Evolutionary conservation across 2,329 filamentous ascomycete species (phyloP), one percentile per base, ranked within the genome.

Genomic region (Xylaria sp.): DNA sequence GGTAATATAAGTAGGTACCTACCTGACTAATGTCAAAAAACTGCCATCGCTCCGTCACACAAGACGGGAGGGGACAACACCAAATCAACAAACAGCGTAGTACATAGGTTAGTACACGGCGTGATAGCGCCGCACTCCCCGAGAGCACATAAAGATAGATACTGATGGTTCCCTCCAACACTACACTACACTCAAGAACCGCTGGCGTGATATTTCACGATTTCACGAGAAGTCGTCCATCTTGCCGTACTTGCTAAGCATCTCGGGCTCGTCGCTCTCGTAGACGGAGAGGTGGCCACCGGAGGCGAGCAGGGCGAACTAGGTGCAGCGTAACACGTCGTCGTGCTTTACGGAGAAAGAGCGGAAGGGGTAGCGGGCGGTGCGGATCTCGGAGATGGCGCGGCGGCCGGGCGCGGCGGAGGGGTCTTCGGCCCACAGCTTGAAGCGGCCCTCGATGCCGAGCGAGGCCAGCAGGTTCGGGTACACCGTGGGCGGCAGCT

Each of bases 361-460:
- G 39, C 92, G 89, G 75, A 93, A 95, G 7, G 90, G 89, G 13
- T 89, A 87, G 39, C 83, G 89, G 78, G 81, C 85, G 81, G 83
- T 87, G 61, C 86, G 82, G 43, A 84, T 85, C 73, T 89, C 87
- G 59, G 86, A 88, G 15, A 86, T 84, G 2, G 85, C 83, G 52
- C 83, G 85, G 36, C 92, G 89, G 41, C 94, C 93, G 0, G 91
- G 90, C 1, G 92, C 86, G 59, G 95, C 91, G 1, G 90, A 91
- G 18, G 92, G 90, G 80, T 97, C 93, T 81, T 97, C 95, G 69
- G 92, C 90, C 95, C 95, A 98, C 72, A 98, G 86, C 78, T 94
- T 93, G 83, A 97, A 93, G 79, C 91, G 90, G 76, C 95, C 93
- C 75, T 97, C 95, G 76, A 95, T 92, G 70, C 93, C 93, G 67